Evolutionary conservation across 2,329 filamentous ascomycete species (phyloP).

Genomic region (Biscogniauxia marginata): DNA sequence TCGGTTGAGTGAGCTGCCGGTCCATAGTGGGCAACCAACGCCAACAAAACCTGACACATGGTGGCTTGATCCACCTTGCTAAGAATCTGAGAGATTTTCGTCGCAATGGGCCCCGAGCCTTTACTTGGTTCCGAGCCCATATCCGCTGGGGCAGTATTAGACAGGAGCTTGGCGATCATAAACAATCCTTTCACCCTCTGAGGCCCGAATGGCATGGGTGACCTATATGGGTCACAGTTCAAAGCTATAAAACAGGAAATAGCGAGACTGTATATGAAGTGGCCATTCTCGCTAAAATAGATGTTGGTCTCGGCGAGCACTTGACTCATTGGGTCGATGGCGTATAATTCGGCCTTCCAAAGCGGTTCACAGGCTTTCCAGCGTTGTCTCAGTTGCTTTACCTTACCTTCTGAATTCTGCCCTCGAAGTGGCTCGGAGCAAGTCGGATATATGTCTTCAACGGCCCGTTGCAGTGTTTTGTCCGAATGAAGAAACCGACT

Average conservation of each 20-base stretch:
- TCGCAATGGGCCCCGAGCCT: slow-evolving; percentile 9
- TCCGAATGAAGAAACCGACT: slow-evolving; percentile 28
- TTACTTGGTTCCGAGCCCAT: slow-evolving; percentile 19
- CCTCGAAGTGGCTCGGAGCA: slow-evolving; percentile 22
- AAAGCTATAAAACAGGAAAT: slow-evolving; percentile 48
- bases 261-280: slow-evolving; percentile 44
- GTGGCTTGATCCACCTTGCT: slow-evolving; percentile 50
- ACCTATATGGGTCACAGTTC: slow-evolving; percentile 49
- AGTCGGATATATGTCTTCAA: slow-evolving; percentile 33
- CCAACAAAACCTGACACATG: slow-evolving; percentile 52
- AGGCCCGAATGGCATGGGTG: slow-evolving; percentile 49
- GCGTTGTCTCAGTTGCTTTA: slow-evolving; percentile 31
- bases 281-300: slow-evolving; percentile 42
- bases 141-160: slow-evolving; percentile 44
- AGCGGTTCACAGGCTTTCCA: slow-evolving; percentile 42
- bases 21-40: slow-evolving; percentile 45
- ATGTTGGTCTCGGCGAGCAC: slow-evolving; percentile 45
- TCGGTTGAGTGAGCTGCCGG: slow-evolving; percentile 42
- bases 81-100: slow-evolving; percentile 31
- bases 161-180: slow-evolving; percentile 51
- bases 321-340: slow-evolving; percentile 48
- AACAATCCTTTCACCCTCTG: slow-evolving; percentile 51
- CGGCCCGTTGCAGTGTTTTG: slow-evolving; percentile 12
- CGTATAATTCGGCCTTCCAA: slow-evolving; percentile 41
- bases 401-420: slow-evolving; percentile 8